Percentiles rank a stretch among this genome's conserved stretches.
Evolutionary conservation across 2,329 filamentous ascomycete species (phyloP).

Genomic region (Fonsecaea nubica): DNA sequence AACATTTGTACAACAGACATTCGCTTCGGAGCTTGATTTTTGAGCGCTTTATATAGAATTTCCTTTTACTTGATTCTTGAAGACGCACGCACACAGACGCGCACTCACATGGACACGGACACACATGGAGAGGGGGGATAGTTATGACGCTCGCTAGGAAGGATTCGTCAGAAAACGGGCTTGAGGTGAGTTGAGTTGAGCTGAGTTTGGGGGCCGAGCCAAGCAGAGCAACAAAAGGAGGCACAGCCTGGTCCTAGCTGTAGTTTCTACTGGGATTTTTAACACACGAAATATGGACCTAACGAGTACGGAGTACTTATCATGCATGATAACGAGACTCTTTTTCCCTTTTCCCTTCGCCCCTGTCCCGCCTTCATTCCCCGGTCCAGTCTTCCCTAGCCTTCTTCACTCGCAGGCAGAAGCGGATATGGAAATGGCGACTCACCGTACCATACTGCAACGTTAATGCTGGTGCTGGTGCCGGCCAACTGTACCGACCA

Average conservation of each 20-base stretch:
- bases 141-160: no score
- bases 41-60: neutral
- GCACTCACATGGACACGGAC: no score
- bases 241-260: neutral
- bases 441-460: no score
- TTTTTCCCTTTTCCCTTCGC: neutral
- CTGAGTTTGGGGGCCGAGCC: neutral
- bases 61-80: neutral
- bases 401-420: no score
- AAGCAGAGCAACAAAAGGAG: neutral
- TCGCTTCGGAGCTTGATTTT: neutral
- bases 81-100: neutral
- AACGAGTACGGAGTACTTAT: neutral
- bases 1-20: neutral
- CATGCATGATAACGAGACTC: neutral
- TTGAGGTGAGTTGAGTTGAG: no score
- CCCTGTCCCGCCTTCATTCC: slow-evolving; percentile 19
- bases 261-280: neutral
- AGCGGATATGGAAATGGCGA: no score
- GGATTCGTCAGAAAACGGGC: no score
- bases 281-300: neutral
- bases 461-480: no score
- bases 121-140: no score
- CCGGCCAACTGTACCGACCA: no score
- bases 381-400: slow-evolving; percentile 16